Conservation (phyloP, 75 land plant species). For the Selaginella moellendorffii region DNA sequence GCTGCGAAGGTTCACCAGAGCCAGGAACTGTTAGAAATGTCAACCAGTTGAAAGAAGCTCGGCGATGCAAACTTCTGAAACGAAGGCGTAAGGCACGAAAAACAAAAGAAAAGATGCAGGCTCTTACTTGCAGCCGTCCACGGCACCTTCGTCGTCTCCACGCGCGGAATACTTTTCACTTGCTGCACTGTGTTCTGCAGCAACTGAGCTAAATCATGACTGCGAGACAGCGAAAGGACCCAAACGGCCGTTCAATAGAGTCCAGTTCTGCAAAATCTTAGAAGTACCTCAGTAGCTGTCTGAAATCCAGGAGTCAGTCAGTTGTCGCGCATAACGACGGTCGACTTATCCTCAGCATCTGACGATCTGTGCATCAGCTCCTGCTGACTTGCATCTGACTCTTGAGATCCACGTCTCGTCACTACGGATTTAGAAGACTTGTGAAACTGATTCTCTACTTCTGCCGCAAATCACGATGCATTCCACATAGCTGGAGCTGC, state of each 20-base stretch:
- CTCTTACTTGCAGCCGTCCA: constrained; percentile 54
- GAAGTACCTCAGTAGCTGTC: constrained; percentile 63
- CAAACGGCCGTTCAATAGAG: constrained; percentile 60
- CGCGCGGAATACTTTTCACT: constrained; percentile 61
- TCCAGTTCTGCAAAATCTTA: constrained; percentile 56
- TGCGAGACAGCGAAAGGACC: too few species aligned
- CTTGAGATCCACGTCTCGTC: constrained; percentile 70
- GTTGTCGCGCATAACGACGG: neutral
- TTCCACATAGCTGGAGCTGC: constrained; percentile 64
- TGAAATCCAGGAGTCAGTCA: constrained; percentile 19
- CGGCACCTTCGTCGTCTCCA: too few species aligned
- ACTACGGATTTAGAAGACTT: too few species aligned
- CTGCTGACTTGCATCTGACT: constrained; percentile 94
- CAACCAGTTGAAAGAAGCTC: constrained; percentile 62
- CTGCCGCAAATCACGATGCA: constrained; percentile 62
- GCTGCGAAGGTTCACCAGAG: constrained; percentile 54
- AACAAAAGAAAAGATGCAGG: too few species aligned
- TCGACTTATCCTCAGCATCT: constrained; percentile 41
- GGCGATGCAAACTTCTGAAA: constrained; percentile 83
- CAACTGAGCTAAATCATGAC: constrained; percentile 56
- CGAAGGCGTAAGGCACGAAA: too few species aligned
- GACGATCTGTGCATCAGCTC: constrained; percentile 66
- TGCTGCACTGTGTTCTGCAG: constrained; percentile 57
- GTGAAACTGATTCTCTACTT: constrained; percentile 79
- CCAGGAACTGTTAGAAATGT: constrained; percentile 42